Percentiles rank a stretch among this genome's conserved stretches.
Evolutionary conservation across 306 rosid genomes (phyloP).

Genomic region (Pachyrhizus erosus): DNA sequence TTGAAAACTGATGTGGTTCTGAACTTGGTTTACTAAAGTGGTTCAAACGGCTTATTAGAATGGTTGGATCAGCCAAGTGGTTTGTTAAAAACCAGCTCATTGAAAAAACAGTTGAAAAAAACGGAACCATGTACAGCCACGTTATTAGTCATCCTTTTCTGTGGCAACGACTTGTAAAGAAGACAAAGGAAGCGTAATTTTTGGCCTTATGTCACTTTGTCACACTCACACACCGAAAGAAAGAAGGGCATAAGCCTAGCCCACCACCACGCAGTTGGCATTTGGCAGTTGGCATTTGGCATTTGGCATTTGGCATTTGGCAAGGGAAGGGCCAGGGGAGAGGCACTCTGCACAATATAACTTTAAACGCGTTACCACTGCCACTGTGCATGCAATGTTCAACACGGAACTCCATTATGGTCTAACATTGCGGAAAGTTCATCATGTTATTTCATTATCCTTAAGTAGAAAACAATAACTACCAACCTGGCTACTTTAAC

Average conservation of each 20-base stretch:
- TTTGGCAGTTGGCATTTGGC: too few relatives aligned
- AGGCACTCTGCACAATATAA: too few relatives aligned
- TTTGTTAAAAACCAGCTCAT: too few relatives aligned
- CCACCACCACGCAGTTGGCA: too few relatives aligned
- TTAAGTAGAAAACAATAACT: neutral
- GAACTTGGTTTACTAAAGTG: too few relatives aligned
- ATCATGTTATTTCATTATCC: conserved; percentile 1
- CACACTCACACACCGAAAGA: conserved; percentile 12
- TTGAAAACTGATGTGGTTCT: too few relatives aligned
- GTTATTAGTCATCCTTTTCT: neutral
- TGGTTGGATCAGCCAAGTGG: too few relatives aligned
- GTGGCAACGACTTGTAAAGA: neutral
- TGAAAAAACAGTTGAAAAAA: too few relatives aligned
- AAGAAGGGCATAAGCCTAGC: neutral
- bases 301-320: too few relatives aligned
- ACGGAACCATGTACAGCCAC: too few relatives aligned
- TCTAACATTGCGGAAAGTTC: conserved; percentile 43
- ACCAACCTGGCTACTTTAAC: neutral
- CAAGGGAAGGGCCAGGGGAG: neutral
- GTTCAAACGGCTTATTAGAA: too few relatives aligned
- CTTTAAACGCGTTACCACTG: neutral
- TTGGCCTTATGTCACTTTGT: conserved; percentile 1
- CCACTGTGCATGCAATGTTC: neutral
- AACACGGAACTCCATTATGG: neutral
- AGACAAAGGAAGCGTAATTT: conserved; percentile 29